Evolutionary conservation across 176 grass and related monocot species (phyloP).

Genomic region (Eragrostis nindensis): DNA sequence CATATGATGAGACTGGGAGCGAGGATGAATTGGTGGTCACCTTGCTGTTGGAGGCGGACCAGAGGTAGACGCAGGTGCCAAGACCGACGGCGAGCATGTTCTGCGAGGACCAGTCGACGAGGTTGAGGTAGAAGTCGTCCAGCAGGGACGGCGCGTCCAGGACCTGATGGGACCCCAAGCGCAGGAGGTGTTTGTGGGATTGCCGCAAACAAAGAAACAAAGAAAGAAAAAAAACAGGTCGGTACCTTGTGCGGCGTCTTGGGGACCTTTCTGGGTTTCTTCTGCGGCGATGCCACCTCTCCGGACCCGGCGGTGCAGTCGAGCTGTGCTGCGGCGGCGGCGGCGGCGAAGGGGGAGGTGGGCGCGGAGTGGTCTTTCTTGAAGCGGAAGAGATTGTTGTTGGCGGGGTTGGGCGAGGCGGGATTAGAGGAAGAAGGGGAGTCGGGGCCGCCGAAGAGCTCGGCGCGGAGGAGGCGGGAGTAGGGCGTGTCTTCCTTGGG

Average conservation of each 20-base stretch:
- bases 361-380: conserved; percentile 80
- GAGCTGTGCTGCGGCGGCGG: neutral
- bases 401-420: conserved; percentile 66
- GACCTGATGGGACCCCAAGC: conserved; percentile 47
- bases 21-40: conserved; percentile 1
- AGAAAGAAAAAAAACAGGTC: too few species aligned
- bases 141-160: conserved; percentile 88
- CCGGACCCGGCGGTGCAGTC: conserved; percentile 30
- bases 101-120: conserved; percentile 98
- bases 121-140: conserved; percentile 98
- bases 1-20: neutral
- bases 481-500: conserved; percentile 65
- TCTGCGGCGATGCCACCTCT: conserved; percentile 57
- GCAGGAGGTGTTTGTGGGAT: conserved; percentile 12
- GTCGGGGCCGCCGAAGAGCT: conserved; percentile 80
- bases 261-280: conserved; percentile 79
- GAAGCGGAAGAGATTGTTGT: conserved; percentile 79
- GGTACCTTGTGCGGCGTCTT: conserved; percentile 95
- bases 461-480: conserved; percentile 75
- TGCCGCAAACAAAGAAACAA: neutral
- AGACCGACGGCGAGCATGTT: conserved; percentile 90
- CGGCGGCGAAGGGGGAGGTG: conserved; percentile 47
- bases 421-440: neutral
- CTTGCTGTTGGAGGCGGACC: conserved; percentile 95
- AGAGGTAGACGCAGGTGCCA: conserved; percentile 90